Percentiles rank a stretch among this genome's conserved stretches.
Conservation (phyloP, 2,329 filamentous ascomycete species). For the Aspergillus eucalypticola region DNA sequence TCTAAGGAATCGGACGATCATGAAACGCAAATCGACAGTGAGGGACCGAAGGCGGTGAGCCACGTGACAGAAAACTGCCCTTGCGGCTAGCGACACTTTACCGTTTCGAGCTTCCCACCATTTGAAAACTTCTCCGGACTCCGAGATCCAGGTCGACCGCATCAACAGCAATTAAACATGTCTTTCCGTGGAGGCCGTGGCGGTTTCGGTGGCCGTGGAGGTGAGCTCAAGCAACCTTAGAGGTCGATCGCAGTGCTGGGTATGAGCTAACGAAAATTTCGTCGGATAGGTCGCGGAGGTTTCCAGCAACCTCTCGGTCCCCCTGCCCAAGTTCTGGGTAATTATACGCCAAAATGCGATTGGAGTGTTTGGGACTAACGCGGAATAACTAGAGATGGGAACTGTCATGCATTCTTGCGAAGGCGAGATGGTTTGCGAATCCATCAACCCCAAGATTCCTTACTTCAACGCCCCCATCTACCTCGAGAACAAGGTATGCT, state of each 20-base stretch:
- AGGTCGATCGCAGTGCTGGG: constrained; percentile 8
- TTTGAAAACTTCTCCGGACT: constrained; percentile 42
- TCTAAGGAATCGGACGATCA: constrained; percentile 7
- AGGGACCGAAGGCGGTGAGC: constrained; percentile 37
- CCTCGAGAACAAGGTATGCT: constrained; percentile 87
- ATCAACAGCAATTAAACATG: constrained; percentile 50
- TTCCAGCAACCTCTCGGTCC: constrained; percentile 63
- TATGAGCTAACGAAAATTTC: constrained; percentile 39
- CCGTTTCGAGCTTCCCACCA: constrained; percentile 48
- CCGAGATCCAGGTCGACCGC: constrained; percentile 29
- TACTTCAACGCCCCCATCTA: constrained; percentile 99
- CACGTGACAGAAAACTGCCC: constrained; percentile 38
- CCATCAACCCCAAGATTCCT: constrained; percentile 90
- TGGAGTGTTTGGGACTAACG: constrained; percentile 31
- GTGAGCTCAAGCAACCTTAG: constrained; percentile 36
- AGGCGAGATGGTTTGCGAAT: constrained; percentile 97
- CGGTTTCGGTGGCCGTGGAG: constrained; percentile 46
- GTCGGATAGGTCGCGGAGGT: constrained; percentile 59
- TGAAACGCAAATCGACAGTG: constrained; percentile 21
- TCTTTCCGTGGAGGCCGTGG: constrained; percentile 63
- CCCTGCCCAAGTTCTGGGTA: constrained; percentile 62
- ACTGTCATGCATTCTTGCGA: constrained; percentile 92
- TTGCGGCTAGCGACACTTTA: constrained; percentile 40
- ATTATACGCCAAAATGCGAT: constrained; percentile 18
- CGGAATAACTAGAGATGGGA: constrained; percentile 71